Evolutionary conservation across 208 protist species (phyloP).

Genomic region (Acanthamoeba royreba): DNA sequence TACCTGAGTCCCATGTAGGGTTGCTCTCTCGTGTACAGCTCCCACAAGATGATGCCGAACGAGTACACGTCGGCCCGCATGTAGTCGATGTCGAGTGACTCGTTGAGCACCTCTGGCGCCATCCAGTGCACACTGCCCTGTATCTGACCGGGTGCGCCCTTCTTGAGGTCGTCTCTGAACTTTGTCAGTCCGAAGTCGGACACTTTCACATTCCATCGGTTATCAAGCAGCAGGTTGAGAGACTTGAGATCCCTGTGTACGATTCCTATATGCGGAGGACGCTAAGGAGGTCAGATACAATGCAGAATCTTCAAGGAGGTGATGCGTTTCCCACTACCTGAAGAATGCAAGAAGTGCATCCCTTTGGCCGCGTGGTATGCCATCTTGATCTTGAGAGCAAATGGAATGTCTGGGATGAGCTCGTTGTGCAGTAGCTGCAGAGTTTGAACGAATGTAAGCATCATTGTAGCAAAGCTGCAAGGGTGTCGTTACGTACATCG

Average conservation of each 20-base stretch:
- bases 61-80: neutral
- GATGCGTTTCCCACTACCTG: neutral
- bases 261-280: neutral
- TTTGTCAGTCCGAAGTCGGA: slow-evolving; percentile 42
- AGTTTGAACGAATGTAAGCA: neutral
- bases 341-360: slow-evolving; percentile 17
- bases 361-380: neutral
- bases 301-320: too few species aligned
- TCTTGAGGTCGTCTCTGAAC: slow-evolving; percentile 41
- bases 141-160: neutral
- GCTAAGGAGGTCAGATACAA: too few species aligned
- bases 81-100: neutral
- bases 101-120: neutral
- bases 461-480: neutral
- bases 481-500: neutral
- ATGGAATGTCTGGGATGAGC: neutral
- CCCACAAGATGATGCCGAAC: slow-evolving; percentile 37
- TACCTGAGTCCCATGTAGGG: neutral
- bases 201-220: slow-evolving; percentile 18
- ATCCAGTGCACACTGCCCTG: neutral
- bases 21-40: neutral
- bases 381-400: slow-evolving; percentile 3
- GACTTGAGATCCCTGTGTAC: neutral
- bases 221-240: slow-evolving; percentile 33
- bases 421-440: neutral